Percentiles rank a stretch among this genome's conserved stretches.
These are phyloP conservation scores for Amanita jacksonii DNA, from an alignment of 768 basidiomycete species.

Conservation along the genomic window DNA sequence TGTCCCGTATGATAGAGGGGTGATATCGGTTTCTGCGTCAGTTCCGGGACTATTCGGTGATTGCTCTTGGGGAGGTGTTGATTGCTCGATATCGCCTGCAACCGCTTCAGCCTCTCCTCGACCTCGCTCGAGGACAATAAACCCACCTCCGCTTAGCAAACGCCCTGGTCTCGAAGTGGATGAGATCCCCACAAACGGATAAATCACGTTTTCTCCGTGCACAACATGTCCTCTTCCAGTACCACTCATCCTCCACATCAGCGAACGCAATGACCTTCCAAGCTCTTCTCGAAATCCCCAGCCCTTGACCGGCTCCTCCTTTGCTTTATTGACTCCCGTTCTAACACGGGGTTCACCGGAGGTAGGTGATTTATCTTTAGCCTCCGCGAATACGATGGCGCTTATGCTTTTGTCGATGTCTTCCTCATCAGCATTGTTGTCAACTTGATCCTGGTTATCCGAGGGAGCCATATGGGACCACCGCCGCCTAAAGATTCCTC, in stretches of 20 bases:
- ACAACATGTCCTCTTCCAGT: background rate
- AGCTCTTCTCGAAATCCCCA: background rate
- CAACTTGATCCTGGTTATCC: no score
- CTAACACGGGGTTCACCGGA: background rate
- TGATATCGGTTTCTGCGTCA: background rate
- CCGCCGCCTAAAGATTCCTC: no score
- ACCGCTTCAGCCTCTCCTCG: background rate
- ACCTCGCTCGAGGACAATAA: background rate
- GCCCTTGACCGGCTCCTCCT: background rate
- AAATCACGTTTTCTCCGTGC: background rate
- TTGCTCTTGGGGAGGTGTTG: no score
- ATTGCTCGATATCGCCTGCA: no score
- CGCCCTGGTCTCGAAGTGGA: background rate
- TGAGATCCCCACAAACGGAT: constrained; percentile 2
- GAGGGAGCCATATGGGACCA: no score
- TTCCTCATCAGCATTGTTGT: background rate
- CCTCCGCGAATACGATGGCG: background rate
- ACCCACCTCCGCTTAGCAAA: background rate
- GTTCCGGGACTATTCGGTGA: background rate
- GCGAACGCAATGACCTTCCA: background rate
- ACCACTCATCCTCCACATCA: background rate
- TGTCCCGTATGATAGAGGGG: background rate
- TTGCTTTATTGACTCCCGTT: background rate
- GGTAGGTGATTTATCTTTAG: background rate
- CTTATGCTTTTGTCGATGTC: background rate